These are phyloP conservation scores for Mrakia gelida DNA, from an alignment of 768 basidiomycete genomes.

Conservation along the genomic window DNA sequence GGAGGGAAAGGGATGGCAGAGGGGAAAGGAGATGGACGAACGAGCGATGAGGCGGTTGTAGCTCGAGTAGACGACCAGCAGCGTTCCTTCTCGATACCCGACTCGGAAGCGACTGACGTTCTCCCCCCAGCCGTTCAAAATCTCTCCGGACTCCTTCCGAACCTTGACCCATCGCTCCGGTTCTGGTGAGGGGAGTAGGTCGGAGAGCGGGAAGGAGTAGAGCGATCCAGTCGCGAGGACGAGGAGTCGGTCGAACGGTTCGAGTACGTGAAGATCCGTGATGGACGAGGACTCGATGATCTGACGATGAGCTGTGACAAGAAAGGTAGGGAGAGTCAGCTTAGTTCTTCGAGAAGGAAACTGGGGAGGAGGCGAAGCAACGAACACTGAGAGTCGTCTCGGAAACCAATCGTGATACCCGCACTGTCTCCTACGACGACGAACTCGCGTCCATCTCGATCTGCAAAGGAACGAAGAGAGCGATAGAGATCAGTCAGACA, in stretches of 20 bases:
- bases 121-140: constrained; percentile 26
- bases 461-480: background rate
- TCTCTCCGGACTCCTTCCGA: constrained; percentile 24
- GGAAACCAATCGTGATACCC: constrained; percentile 21
- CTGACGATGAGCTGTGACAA: constrained; percentile 6
- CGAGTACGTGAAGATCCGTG: constrained; percentile 14
- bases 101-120: constrained; percentile 9
- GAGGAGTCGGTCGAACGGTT: constrained; percentile 9
- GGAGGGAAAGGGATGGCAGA: background rate
- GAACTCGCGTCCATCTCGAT: constrained; percentile 15
- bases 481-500: background rate
- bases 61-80: constrained; percentile 23
- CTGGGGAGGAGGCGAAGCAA: background rate
- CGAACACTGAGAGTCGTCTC: constrained; percentile 17
- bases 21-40: background rate
- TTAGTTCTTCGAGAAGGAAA: background rate
- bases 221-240: constrained; percentile 22
- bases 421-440: constrained; percentile 22
- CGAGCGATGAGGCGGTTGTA: constrained; percentile 18
- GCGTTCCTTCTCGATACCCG: background rate
- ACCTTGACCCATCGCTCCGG: constrained; percentile 12
- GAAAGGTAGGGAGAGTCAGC: background rate
- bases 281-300: constrained; percentile 28
- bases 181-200: constrained; percentile 5
- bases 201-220: constrained; percentile 11